Base-by-base conservation (phyloP, 805 yeast species). In the Wickerhamomyces sydowiorum region DNA sequence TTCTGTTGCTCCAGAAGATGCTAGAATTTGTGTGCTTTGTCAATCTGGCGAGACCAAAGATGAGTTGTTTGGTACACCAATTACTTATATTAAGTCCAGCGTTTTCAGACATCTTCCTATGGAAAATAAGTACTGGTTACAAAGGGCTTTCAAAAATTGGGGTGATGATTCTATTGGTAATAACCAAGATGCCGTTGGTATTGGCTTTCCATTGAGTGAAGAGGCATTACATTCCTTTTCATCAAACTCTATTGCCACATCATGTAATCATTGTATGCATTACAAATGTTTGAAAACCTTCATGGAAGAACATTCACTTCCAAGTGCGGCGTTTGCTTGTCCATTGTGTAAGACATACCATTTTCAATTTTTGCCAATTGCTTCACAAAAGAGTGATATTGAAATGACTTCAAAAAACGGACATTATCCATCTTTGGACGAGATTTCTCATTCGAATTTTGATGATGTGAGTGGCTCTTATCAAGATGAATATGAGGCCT, bases 201-300 rank as follows among this genome's bases (percentile, higher is more conserved):
- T 19, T 21, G 53, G 59, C 48, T 51, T 56, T 14, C 50, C 57
- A 10, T 49, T 51, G 2, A 40, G 54, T 7, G 38, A 45, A 3
- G 36, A 36, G 2, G 17, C 32, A 9, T 42, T 41, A 9, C 24
- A 40, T 15, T 38, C 32, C 36, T 41, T 42, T 39, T 44, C 40
- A 31, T 44, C 37, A 34, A 36, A 39, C 9, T 31, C 27, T 4
- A 47, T 46, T n/a, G 42, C 47, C 2, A 33, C 52, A 9, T 87
- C 96, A 29, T 93, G 99, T 66, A 95, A 96, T 15, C 99, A 93
- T 62, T 87, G 91, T 8, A 82, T 93, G 78, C 99, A 93, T 60
- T 79, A 73, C 50, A 69, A 72, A 17, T 93, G 99, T 61, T 86
- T 83, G 59, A 60, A 72, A 43, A 80, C 82, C 41, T 82, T 77